Percentiles rank a stretch among this genome's conserved stretches.
These are phyloP conservation scores for Didymella pinodella DNA, from an alignment of 2,329 filamentous ascomycete species.

Conservation along the genomic window DNA sequence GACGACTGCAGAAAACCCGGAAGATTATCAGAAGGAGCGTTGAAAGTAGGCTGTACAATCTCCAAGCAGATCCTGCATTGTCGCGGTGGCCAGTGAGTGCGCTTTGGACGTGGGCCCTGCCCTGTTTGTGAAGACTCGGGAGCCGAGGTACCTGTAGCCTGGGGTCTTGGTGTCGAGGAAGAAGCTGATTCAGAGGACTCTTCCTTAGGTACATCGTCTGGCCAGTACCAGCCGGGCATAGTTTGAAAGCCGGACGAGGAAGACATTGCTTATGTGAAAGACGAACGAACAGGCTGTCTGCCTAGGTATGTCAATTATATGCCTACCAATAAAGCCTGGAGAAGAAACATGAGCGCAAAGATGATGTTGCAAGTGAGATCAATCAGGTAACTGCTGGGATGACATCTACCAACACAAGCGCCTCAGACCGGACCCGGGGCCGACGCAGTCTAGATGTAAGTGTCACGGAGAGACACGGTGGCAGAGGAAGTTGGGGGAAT, in stretches of 20 bases:
- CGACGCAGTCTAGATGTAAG: constrained; percentile 29
- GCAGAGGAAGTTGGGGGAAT: constrained; percentile 29
- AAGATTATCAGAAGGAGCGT: constrained; percentile 61
- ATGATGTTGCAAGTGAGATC: constrained; percentile 28
- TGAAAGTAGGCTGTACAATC: constrained; percentile 67
- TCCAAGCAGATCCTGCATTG: constrained; percentile 93
- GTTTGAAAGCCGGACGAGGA: constrained; percentile 51
- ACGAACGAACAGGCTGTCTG: constrained; percentile 1
- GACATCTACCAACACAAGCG: constrained; percentile 33
- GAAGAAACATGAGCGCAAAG: constrained; percentile 30
- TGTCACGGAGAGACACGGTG: constrained; percentile 42
- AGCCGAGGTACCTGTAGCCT: constrained; percentile 27
- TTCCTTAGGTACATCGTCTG: constrained; percentile 54
- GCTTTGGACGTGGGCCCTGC: constrained; percentile 31
- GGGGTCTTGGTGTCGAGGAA: constrained; percentile 23
- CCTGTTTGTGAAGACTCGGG: constrained; percentile 24
- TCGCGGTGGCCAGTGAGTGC: constrained; percentile 70
- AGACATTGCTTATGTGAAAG: constrained; percentile 46
- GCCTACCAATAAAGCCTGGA: constrained; percentile 31
- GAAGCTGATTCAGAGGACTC: constrained; percentile 26
- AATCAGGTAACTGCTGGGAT: constrained; percentile 31
- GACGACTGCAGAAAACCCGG: constrained; percentile 66
- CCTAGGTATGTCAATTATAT: constrained; percentile 28
- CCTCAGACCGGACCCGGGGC: constrained; percentile 28
- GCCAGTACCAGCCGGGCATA: constrained; percentile 58